Base-by-base conservation (phyloP, 345 rosid genomes). In the Syzygium jambos region DNA sequence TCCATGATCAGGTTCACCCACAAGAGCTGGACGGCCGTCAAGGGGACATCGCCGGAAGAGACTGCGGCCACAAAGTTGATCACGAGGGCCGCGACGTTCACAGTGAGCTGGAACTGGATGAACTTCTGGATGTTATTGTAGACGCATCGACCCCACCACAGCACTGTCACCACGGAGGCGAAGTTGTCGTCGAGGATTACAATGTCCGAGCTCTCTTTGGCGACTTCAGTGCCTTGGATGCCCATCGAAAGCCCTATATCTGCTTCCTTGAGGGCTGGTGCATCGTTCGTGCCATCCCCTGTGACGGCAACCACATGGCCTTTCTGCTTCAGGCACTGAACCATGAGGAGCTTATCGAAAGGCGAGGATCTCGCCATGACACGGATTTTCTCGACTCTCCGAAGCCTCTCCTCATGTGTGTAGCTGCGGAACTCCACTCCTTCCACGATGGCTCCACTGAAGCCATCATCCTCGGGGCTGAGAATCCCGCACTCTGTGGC, bases 361-460 rank as follows among this genome's bases (percentile, higher is more conserved):
- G 98, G 97, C 14, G 95, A 95, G 4, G 98, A 95, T 87, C 98
- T 90, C 11, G 98, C 97, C 97, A 96, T 96, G 43, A 96, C 98
- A 8, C 93, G 80, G 88, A 96, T 95, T 16, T 88, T 91, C 16
- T 95, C 96, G 0, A 93, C 93, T 83, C 87, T 95, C 89, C 89
- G 88, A 87, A 92, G 87, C 63, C 94, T 88, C 73, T 93, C 89
- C 77, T 94, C 90, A 0, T 82, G 92, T 1, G 92, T 91, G 52
- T 88, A 94, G 86, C 87, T 93, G 29, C 93, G 89, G 53, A 95
- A 94, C 19, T 91, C 90, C 13, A 90, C 95, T n/a, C 98, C 99
- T 89, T 94, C 93, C 4, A 95, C 90, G 4, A 95, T 95, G 2
- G 91, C 95, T 22, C 84, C 94, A 0, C 1, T 80, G 16, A 30